Conservation (phyloP, 495 filamentous ascomycete genomes). For the Bacidia rubella region DNA sequence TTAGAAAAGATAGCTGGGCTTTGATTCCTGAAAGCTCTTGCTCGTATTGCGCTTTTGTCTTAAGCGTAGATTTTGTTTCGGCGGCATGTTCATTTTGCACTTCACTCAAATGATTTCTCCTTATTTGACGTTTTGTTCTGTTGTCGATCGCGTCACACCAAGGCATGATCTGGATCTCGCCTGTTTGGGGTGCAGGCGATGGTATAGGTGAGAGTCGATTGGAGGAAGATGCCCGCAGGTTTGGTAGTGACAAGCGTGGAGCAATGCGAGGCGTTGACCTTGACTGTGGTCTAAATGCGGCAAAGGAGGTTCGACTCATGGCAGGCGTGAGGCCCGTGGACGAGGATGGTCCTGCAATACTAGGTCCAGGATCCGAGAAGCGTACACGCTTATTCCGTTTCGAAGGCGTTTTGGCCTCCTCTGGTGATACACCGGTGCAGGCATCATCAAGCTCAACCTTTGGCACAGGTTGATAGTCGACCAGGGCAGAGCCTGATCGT, state of each 20-base stretch:
- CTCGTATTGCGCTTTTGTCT: slow-evolving; percentile 29
- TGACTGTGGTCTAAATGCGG: slow-evolving; percentile 25
- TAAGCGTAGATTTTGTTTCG: slow-evolving; percentile 33
- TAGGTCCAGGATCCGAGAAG: slow-evolving; percentile 57
- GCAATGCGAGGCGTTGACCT: slow-evolving; percentile 5
- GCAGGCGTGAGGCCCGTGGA: slow-evolving; percentile 60
- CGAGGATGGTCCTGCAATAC: slow-evolving; percentile 11
- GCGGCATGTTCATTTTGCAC: slow-evolving; percentile 54
- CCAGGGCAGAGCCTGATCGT: slow-evolving; percentile 15
- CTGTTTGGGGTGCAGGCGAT: slow-evolving; percentile 17
- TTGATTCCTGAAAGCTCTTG: slow-evolving; percentile 38
- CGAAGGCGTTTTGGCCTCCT: slow-evolving; percentile 12
- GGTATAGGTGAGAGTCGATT: slow-evolving; percentile 13
- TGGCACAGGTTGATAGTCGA: neutral
- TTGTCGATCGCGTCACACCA: slow-evolving; percentile 55
- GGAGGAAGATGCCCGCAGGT: slow-evolving; percentile 17
- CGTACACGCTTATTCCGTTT: slow-evolving; percentile 49
- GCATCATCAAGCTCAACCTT: slow-evolving; percentile 5
- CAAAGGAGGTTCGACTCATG: slow-evolving; percentile 42
- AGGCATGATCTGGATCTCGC: slow-evolving; percentile 49
- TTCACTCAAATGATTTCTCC: slow-evolving; percentile 58
- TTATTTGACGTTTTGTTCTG: slow-evolving; percentile 57
- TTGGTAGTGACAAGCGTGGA: slow-evolving; percentile 21
- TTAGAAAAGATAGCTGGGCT: slow-evolving; percentile 34
- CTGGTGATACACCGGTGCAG: neutral